Base-by-base conservation (phyloP, 208 protist genomes). In the Trypanosoma grayi region DNA sequence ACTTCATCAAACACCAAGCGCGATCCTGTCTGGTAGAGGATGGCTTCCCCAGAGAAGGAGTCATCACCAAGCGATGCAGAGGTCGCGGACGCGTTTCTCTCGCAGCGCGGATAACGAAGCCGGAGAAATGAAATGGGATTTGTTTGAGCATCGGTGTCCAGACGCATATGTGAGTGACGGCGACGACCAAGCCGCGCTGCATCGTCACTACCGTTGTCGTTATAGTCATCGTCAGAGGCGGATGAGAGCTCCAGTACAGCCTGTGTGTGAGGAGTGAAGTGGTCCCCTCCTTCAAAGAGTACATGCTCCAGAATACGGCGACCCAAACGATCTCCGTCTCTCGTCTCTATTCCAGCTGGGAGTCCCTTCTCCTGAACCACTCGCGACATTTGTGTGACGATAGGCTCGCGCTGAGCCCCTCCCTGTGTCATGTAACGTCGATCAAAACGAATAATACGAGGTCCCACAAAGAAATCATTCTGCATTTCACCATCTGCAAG, bases 1-100 rank as follows among this genome's bases (percentile, higher is more conserved):
- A 92, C 66, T 40, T 75, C 70, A 30, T 53, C 55, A 65, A 88
- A 92, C 10, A 86, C 69, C 25, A 92, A 64, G 28, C 81, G 72
- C 27, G 73, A 51, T 4, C 82, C 81, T 25, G 68, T 81, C n/a
- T 46, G 51, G 65, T 87, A 92, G 52, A 77, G 66, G 36, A 56
- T 61, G 24, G 45, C 50, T 22, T 66, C 46, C 16, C 50, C 53
- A 55, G 5, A 5, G 27, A 44, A 11, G 18, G 41, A 39, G 3
- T 18, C 28, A 41, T 67, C 4, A 48, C 41, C 39, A 22, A 63
- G 10, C 33, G 24, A 36, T 41, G 9, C 41, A 51, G 16, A 30
- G 27, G 9, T 24, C 18, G 37, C 34, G 11, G 34, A 51, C 24
- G 11, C 31, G 20, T 47, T 34, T 39, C 41, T 39, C 33, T 55